Base-by-base conservation (phyloP, 2,329 filamentous ascomycete species). In the Geoglossum cookeanum region DNA sequence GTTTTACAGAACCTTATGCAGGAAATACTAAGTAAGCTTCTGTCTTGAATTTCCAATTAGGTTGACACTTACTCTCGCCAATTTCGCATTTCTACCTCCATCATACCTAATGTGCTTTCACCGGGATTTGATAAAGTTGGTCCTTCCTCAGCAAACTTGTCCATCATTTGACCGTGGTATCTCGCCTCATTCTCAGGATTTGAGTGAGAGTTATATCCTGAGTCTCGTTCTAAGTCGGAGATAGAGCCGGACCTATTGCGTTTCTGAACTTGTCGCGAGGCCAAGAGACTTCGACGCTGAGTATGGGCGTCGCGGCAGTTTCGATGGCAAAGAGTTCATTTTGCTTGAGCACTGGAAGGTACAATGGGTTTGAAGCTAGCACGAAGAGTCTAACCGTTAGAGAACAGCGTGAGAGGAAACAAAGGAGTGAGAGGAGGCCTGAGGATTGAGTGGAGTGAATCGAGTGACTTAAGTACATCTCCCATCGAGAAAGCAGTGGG, bases 41-140 rank as follows among this genome's bases (percentile, higher is more conserved):
- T 33, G 57, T 17, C 56, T 42, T 39, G 52, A 45, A 53, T 17
- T 30, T 52, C 55, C 51, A 58, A 29, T 17, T 56, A 13, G 56
- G 47, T 13, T 48, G 57, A 56, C 39, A 62, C 59, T 60, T 59
- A 64, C 58, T 57, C 8, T 42, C 49, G 53, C 62, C 32, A 64
- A 55, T 55, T 59, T 52, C 60, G 15, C 53, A 59, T 55, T 33
- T 62, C 60, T 59, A n/a, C 52, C 42, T 54, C 29, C 33, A 63
- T 64, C 35, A 64, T 63, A 39, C 42, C 58, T 56, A 61, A 58
- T 13, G 58, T 62, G 15, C 57, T 53, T 27, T 63, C 47, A 57
- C 55, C 55, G 53, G 58, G 57, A 52, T 64, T 63, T 22, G 58
- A 61, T 58, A 65, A 56, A 33, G 55, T 63, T 17, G 56, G 49